Base-by-base conservation (phyloP, 1,139 yeast genomes). In the Kodamaea derodonti region DNA sequence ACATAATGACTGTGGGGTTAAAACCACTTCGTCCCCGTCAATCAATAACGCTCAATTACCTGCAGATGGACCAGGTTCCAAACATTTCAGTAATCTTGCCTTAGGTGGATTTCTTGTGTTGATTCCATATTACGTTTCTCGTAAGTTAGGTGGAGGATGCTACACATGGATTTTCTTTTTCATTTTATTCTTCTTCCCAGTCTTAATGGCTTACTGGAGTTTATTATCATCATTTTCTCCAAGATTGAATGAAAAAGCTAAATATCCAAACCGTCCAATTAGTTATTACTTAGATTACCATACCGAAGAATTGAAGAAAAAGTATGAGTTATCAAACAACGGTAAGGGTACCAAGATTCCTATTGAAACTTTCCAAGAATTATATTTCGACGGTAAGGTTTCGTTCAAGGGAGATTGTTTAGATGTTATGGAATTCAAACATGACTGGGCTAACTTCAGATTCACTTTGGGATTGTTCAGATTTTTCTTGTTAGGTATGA, bases 11-110 rank as follows among this genome's bases (percentile, higher is more conserved):
- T 65, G 65, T 40, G 92, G 92, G 13, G 74, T 81, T 32, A 60
- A 68, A 48, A 80, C 88, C 41, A 76, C 84, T 29, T 77, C 64
- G 32, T 61, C 71, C 34, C 95, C 95, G 24, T 66, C 94, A 10
- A 87, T 87, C 56, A 76, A 82, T 49, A 87, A 87, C 57, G 95
- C 94, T 9, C 90, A 90, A 16, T 69, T 86, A 45, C 88, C 95
- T 25, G 96, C 95, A 6, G 97, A 87, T 58, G 97, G 96, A 29
- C 87, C 95, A 5, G 90, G 95, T 18, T 71, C 88, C 28, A 79
- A 78, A 52, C 76, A 80, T 48, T 87, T 88, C 62, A 75, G 78
- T 60, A 88, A 87, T 61, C 51, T 55, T 46, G 58, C 75, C n/a
- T 56, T 87, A 45, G 39, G 72, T 18, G 66, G 70, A 1, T 56